phyloP scores from a whole-genome alignment of 2,329 filamentous ascomycete genomes.

The Colletotrichum sp. region DNA sequence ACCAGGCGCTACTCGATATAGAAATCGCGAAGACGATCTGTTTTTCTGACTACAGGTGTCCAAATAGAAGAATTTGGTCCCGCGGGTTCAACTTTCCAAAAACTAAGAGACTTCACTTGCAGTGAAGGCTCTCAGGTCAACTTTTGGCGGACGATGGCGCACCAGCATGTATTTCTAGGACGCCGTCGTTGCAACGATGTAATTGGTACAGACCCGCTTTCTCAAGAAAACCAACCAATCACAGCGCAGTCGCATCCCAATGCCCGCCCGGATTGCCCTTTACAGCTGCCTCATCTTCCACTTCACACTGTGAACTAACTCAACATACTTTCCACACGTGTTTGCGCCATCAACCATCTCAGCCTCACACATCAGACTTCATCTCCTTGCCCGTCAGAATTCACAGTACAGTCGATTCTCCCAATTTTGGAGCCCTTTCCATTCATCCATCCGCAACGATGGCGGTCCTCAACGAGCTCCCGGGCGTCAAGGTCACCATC shows the following conservation, averaged over 20 bases:
- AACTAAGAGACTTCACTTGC: neutral
- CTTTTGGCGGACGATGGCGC: neutral
- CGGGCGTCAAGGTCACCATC: conserved; percentile 25
- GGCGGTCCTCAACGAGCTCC: conserved; percentile 26
- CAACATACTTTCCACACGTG: neutral
- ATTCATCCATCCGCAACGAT: conserved; percentile 15
- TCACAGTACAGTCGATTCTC: neutral
- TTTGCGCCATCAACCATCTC: neutral
- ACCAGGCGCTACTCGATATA: neutral
- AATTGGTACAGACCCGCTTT: neutral
- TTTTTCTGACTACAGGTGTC: neutral
- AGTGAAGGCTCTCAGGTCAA: neutral
- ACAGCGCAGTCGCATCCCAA: neutral
- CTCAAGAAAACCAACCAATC: neutral
- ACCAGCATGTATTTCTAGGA: neutral
- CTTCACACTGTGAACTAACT: neutral
- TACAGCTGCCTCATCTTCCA: neutral
- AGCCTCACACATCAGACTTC: neutral
- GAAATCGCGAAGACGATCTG: neutral
- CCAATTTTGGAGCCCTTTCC: neutral
- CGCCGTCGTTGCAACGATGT: neutral
- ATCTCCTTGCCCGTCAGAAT: neutral
- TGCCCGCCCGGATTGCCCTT: neutral
- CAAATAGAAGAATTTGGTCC: neutral
- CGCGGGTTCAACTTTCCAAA: neutral